These are phyloP conservation scores for Nemania sp. DNA, from an alignment of 2,329 filamentous ascomycete species.

Conservation along the genomic window DNA sequence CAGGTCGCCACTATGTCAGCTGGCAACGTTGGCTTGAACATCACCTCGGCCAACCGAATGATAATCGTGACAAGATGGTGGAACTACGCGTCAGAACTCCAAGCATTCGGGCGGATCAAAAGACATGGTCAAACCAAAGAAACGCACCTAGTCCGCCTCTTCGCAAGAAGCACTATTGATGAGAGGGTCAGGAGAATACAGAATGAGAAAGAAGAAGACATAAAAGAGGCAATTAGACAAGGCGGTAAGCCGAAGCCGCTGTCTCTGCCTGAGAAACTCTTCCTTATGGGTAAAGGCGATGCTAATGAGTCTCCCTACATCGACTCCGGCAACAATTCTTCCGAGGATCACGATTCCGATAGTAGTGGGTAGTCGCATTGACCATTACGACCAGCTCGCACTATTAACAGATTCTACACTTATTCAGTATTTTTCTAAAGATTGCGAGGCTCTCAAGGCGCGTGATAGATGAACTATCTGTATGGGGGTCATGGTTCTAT, in stretches of 20 bases:
- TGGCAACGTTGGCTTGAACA: constrained; percentile 46
- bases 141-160: constrained; percentile 61
- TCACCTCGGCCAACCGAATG: constrained; percentile 52
- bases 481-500: too few species aligned
- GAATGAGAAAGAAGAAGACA: not conserved
- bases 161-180: constrained; percentile 34
- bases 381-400: too few species aligned
- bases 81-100: constrained; percentile 63
- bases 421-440: too few species aligned
- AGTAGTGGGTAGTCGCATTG: too few species aligned
- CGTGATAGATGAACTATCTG: too few species aligned
- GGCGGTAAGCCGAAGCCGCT: constrained; percentile 14
- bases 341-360: too few species aligned
- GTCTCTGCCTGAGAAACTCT: not conserved
- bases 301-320: not conserved
- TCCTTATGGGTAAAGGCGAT: constrained; percentile 3
- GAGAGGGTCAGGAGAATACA: constrained; percentile 13
- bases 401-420: too few species aligned
- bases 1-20: constrained; percentile 43
- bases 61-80: constrained; percentile 64
- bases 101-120: constrained; percentile 63
- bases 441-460: too few species aligned
- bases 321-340: constrained; percentile 2
- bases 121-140: constrained; percentile 66
- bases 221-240: constrained; percentile 1